phyloP scores from a whole-genome alignment of 495 filamentous ascomycete genomes.

The Penicillium daleae region DNA sequence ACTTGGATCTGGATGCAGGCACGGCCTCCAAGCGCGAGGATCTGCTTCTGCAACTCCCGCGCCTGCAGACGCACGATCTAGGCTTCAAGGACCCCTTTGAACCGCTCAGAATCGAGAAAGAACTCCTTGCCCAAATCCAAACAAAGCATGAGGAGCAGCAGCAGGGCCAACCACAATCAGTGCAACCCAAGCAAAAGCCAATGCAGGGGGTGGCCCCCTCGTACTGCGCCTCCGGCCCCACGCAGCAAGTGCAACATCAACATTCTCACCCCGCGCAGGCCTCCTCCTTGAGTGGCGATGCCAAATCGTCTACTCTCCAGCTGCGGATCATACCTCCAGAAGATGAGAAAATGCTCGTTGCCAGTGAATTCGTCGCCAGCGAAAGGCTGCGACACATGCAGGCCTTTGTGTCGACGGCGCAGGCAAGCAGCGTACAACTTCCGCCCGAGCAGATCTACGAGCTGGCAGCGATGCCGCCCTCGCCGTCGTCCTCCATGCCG shows the following conservation, averaged over 20 bases:
- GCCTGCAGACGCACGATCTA: constrained; percentile 40
- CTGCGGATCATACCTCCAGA: constrained; percentile 11
- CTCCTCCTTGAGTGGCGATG: background rate
- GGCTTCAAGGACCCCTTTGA: background rate
- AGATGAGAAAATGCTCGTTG: constrained; percentile 33
- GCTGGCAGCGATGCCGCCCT: constrained; percentile 40
- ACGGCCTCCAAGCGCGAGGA: constrained; percentile 23
- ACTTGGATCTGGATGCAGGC: background rate
- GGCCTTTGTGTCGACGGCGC: constrained; percentile 23
- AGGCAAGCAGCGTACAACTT: constrained; percentile 26
- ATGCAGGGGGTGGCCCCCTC: constrained; percentile 5
- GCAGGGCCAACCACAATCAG: no score
- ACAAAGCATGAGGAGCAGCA: background rate
- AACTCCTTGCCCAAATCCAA: constrained; percentile 17
- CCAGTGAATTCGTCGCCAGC: constrained; percentile 20
- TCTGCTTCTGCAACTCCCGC: constrained; percentile 39
- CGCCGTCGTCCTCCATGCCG: constrained; percentile 19
- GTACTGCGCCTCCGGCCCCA: constrained; percentile 11
- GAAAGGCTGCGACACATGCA: constrained; percentile 21
- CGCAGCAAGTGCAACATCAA: background rate
- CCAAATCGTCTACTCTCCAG: background rate
- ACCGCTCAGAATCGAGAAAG: background rate
- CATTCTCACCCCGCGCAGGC: background rate
- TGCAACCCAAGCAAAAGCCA: background rate
- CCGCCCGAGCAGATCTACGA: constrained; percentile 41